Base-by-base conservation (phyloP, 2,329 filamentous ascomycete genomes). In the Xylaria sp. region DNA sequence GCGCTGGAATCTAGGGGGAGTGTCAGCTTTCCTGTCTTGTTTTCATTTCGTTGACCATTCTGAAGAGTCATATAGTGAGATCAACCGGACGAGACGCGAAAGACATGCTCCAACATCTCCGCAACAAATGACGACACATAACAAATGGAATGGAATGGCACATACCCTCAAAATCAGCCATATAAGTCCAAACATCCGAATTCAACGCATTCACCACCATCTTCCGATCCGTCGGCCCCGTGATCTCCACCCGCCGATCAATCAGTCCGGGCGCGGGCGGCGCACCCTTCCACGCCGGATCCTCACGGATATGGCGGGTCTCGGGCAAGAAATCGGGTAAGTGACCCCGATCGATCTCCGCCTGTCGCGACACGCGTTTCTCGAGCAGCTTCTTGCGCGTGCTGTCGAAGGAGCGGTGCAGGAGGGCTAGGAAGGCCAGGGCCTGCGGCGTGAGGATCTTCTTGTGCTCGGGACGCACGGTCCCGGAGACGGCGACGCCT, bases 151-250 rank as follows among this genome's bases (percentile, higher is more conserved):
- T 4, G 8, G 55, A 53, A 47, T 3, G 11, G n/a, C 5, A 59
- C 83, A 70, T 76, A 94, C 92, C 93, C 79, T 99, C 94, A 68
- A 99, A 96, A 77, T 99, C 94, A 52, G 94, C 94, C 94, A 99
- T 99, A 72, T 97, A 99, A 59, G 93, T 97, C 89, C 90, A 97
- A 23, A 97, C 94, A 71, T 97, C 85, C 51, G 93, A 88, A 76
- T 97, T 99, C 74, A 97, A 74, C 8, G 94, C 94, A 75, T 99
- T 99, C 64, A 97, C 91, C 52, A 97, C 92, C 94, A 99, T 99
- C 84, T 97, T 99, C 68, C 94, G 85, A 77, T 97, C 94, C 5
- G 92, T 97, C 0, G 94, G 94, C 7, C 94, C 94, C 4, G 94
- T 99, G 72, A 97, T 99, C 80, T 99, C 94, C 37, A 97, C 90